These are phyloP conservation scores for Yamadazyma atlantica DNA, from an alignment of 1,139 yeast genomes.

Conservation along the genomic window DNA sequence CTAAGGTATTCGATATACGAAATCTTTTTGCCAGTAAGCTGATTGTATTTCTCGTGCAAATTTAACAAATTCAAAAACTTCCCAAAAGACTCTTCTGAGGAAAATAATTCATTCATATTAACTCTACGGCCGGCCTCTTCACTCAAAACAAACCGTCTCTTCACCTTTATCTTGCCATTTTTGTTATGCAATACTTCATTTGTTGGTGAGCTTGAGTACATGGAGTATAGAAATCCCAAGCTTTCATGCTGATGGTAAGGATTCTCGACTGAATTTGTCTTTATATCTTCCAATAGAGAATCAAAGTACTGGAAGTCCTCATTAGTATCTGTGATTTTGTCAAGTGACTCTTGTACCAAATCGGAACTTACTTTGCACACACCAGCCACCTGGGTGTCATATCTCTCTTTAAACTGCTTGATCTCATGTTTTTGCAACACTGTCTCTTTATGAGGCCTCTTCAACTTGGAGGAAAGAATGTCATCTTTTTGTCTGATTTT, in stretches of 20 bases:
- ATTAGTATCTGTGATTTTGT: slow-evolving; percentile 25
- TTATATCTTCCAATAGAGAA: slow-evolving; percentile 31
- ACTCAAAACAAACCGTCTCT: slow-evolving; percentile 43
- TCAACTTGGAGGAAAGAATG: slow-evolving; percentile 18
- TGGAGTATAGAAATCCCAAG: slow-evolving; percentile 31
- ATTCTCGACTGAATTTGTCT: slow-evolving; percentile 19
- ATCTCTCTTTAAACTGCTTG: slow-evolving; percentile 48
- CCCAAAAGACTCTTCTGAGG: slow-evolving; percentile 65
- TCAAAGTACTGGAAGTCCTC: slow-evolving; percentile 45
- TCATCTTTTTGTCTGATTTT: slow-evolving; percentile 12
- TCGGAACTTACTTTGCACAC: slow-evolving; percentile 4
- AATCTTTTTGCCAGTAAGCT: slow-evolving; percentile 32
- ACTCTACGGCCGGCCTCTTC: slow-evolving; percentile 47
- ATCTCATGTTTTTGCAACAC: slow-evolving; percentile 70
- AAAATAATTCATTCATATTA: slow-evolving; percentile 48
- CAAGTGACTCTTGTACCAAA: slow-evolving; percentile 19
- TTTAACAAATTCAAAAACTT: slow-evolving; percentile 56
- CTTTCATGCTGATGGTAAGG: slow-evolving; percentile 21
- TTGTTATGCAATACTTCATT: slow-evolving; percentile 17
- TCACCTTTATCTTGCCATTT: slow-evolving; percentile 27
- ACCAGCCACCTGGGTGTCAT: slow-evolving; percentile 19
- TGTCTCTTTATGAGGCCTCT: slow-evolving; percentile 44
- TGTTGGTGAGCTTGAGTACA: slow-evolving; percentile 32
- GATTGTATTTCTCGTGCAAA: slow-evolving; percentile 52
- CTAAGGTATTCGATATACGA: slow-evolving; percentile 55